Evolutionary conservation across 73 alveolate species (phyloP).

Genomic region (Paraurostyla sp.): DNA sequence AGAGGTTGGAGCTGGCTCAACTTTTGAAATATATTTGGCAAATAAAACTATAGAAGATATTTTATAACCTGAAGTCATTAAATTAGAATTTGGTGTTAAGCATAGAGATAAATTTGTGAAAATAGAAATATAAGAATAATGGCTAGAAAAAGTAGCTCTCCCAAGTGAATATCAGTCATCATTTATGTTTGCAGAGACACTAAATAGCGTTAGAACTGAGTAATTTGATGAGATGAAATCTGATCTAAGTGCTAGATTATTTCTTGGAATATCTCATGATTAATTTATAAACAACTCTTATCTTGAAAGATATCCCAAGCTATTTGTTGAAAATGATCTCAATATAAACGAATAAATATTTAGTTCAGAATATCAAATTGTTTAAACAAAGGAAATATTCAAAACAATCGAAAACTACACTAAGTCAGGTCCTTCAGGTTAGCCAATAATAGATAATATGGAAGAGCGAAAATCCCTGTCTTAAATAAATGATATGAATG

Average conservation of each 20-base stretch:
- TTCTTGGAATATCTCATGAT: not conserved
- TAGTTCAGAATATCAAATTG: too few species aligned
- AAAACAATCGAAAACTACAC: too few species aligned
- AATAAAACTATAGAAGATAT: not conserved
- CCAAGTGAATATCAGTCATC: not conserved
- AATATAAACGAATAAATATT: too few species aligned
- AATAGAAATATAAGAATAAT: not conserved
- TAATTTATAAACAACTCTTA: not conserved
- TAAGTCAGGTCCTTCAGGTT: too few species aligned
- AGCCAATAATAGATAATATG: too few species aligned
- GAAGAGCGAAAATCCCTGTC: too few species aligned
- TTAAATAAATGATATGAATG: too few species aligned
- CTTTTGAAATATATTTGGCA: not conserved
- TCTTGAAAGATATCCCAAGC: too few species aligned
- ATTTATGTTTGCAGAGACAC: too few species aligned
- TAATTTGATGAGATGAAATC: not conserved
- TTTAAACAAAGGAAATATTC: too few species aligned
- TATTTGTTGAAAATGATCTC: too few species aligned
- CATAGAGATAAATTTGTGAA: not conserved
- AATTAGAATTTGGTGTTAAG: not conserved
- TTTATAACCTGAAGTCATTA: not conserved
- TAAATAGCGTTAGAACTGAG: too few species aligned
- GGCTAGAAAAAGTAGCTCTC: not conserved
- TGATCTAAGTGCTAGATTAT: not conserved
- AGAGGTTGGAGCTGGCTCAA: not conserved